Base-by-base conservation (phyloP, 805 yeast species). In the Ogataea saltuana region DNA sequence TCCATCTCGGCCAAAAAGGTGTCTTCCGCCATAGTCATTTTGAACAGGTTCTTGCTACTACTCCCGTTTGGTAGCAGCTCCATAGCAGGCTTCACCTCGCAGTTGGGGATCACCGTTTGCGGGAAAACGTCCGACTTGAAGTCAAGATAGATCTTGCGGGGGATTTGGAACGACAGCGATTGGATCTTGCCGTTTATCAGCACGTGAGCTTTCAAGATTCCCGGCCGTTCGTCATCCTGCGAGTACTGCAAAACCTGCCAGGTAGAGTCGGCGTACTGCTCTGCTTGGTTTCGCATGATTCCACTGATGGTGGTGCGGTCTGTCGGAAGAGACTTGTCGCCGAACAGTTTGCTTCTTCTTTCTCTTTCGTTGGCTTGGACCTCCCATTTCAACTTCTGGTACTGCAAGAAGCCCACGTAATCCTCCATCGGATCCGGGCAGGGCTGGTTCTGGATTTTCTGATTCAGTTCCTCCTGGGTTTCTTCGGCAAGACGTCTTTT, bases 361-460 rank as follows among this genome's bases (percentile, higher is more conserved):
- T 73, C 75, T 53, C 88, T 75, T 46, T 83, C 85, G 48, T 78
- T 77, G n/a, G 76, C 74, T 60, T 88, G 95, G 10, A 80, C 69
- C 37, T 69, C 77, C 99, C 99, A 93, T 58, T 87, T 87, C n/a
- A 80, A 74, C 62, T 91, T 89, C 63, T 86, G 91, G 56, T 85
- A 85, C 22, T 68, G 65, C 46, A 93, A 69, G 69, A 85, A 86
- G 0, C 76, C 83, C 13, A 61, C 74, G 63, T 86, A 86, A 54
- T 86, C 89, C 11, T 70, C 81, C 1, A 70, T 65, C 63, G 85
- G 82, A 6, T 80, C 73, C 1, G 95, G 95, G 60, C 86, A 80
- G 3, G 71, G 65, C 1, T 75, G 78, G 42, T 67, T 71, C 43
- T 78, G 57, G 4, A 78, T 46, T 11, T 71, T 71, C 56, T 76